Conservation (phyloP, 1,284 basidiomycete genomes). For the Sphagnurus paluster region DNA sequence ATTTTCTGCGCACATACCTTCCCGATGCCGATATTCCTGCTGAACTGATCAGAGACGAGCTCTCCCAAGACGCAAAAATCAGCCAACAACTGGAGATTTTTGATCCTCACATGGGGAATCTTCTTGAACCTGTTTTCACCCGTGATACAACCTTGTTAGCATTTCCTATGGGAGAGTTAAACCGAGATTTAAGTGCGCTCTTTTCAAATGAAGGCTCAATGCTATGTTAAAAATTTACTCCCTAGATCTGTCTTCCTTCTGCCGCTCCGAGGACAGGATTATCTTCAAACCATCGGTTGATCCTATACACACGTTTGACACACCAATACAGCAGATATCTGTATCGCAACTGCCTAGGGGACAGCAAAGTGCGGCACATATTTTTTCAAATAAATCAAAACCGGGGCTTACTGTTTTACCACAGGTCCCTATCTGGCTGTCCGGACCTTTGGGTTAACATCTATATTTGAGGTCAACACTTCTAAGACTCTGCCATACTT, state of each 20-base stretch:
- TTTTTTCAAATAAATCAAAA: not conserved
- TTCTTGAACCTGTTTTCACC: slow-evolving; percentile 42
- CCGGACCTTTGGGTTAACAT: slow-evolving; percentile 31
- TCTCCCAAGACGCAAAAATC: slow-evolving; percentile 44
- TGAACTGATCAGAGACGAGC: slow-evolving; percentile 58
- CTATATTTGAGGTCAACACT: slow-evolving; percentile 18
- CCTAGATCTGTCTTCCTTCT: slow-evolving; percentile 53
- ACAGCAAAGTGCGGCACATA: slow-evolving; percentile 7
- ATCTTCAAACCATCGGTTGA: slow-evolving; percentile 42
- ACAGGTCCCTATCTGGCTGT: slow-evolving; percentile 35
- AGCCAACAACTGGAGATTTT: slow-evolving; percentile 38
- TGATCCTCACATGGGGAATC: slow-evolving; percentile 57
- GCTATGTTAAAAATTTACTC: not conserved
- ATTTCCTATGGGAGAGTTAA: slow-evolving; percentile 65
- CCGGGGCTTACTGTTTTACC: not conserved
- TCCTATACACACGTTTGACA: slow-evolving; percentile 48
- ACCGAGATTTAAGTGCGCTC: slow-evolving; percentile 59
- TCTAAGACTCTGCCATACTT: slow-evolving; percentile 18
- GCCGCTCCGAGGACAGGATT: slow-evolving; percentile 26
- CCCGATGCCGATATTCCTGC: slow-evolving; percentile 71
- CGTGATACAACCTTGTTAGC: slow-evolving; percentile 37
- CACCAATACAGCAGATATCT: slow-evolving; percentile 55
- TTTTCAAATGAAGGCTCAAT: not conserved
- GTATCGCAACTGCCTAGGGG: slow-evolving; percentile 23
- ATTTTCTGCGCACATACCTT: slow-evolving; percentile 65